Evolutionary conservation across 2,329 filamentous ascomycete genomes (phyloP), one percentile per base, ranked within the genome.

Genomic region (Plectosphaerella sp.): DNA sequence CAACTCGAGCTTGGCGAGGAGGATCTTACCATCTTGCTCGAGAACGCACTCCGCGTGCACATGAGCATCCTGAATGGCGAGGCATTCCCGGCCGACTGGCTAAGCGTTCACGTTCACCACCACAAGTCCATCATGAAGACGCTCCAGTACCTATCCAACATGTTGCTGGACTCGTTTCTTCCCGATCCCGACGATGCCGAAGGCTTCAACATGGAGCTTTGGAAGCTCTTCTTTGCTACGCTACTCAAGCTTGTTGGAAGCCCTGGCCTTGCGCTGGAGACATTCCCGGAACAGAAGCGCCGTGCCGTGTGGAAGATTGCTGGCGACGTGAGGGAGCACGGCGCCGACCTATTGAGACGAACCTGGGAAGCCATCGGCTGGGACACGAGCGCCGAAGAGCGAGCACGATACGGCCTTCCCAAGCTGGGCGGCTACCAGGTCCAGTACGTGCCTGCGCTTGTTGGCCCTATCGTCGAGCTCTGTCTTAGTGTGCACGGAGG

Each of bases 221-320:
- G 94, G 94, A 92, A 93, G 58, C 78, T 88, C 33, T 97, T 96
- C 72, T 97, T 99, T 65, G 88, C 86, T 16, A 93, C 91, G 0
- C 74, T 99, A 28, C 78, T 99, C 25, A 91, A 89, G 64, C 84
- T 97, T 3, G 90, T 99, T 3, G 89, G 90, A 5, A 97, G 91
- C 62, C 86, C 92, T 36, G 89, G 88, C 0, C 79, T 99, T 18
- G 92, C 94, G 0, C 79, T 99, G 37, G 94, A 99, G 66, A 96
- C 92, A 0, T 97, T 97, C 64, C 91, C 94, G 0, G 95, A 99
- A 67, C 94, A 99, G 71, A 99, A 97, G 72, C 80, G 94, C 45
- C 79, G 94, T 51, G 93, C 94, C 1, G 93, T 97, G 1, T 99
- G 95, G 94, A 99, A 97, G 73, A 97, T 99, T 65, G 94, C 93